Percentiles rank a stretch among this genome's conserved stretches.
phyloP scores from a whole-genome alignment of 805 yeast genomes.

The Candida alai region DNA sequence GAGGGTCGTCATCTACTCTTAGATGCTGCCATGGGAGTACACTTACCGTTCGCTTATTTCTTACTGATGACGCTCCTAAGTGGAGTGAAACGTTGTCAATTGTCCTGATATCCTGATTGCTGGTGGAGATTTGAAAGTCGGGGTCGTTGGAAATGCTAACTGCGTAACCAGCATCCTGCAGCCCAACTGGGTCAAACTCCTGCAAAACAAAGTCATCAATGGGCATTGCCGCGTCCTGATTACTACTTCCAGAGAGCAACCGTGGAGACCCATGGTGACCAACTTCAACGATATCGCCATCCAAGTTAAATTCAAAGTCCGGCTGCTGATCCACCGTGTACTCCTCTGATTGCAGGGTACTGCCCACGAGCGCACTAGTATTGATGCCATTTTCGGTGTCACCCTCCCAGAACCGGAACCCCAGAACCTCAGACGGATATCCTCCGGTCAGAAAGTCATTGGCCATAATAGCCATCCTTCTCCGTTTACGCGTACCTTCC shows the following conservation, averaged over 20 bases:
- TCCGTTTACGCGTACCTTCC: too few relatives aligned
- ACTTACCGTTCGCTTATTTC: too few relatives aligned
- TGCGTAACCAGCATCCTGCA: constrained; percentile 1
- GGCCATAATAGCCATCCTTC: too few relatives aligned
- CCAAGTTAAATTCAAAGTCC: constrained; percentile 4
- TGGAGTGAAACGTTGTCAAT: background rate
- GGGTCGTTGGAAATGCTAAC: constrained; percentile 5
- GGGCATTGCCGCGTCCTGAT: constrained; percentile 1
- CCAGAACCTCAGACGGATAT: too few relatives aligned
- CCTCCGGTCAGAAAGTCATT: too few relatives aligned
- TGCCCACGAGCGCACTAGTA: constrained; percentile 7
- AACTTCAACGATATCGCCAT: constrained; percentile 1
- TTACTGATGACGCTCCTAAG: background rate
- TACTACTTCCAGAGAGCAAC: too few relatives aligned
- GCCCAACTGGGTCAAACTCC: background rate
- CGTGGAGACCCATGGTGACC: constrained; percentile 1
- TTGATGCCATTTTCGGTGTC: too few relatives aligned
- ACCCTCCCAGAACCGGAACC: too few relatives aligned
- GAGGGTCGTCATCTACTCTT: constrained; percentile 1
- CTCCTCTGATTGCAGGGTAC: too few relatives aligned
- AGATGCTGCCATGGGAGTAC: background rate
- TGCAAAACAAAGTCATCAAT: constrained; percentile 7
- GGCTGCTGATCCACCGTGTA: background rate
- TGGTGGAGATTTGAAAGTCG: constrained; percentile 6
- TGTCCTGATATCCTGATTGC: background rate